phyloP scores from a whole-genome alignment of 805 yeast species.

The Priceomyces medius region DNA sequence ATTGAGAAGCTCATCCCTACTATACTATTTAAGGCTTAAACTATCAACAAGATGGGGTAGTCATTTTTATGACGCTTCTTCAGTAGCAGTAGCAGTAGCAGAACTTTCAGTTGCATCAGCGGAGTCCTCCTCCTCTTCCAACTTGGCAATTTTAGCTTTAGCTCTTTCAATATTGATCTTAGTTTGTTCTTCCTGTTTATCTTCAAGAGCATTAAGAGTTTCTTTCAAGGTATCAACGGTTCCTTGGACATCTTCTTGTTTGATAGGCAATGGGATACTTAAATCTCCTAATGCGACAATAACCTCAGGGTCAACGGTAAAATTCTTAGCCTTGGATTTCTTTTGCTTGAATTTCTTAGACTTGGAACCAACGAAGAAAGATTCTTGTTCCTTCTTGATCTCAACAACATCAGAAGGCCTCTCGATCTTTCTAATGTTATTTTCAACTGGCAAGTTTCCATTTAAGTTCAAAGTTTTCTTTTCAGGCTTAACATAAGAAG shows the following conservation, averaged over 20 bases:
- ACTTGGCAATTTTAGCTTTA: constrained; percentile 69
- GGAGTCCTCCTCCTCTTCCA: constrained; percentile 50
- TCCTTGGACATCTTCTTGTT: constrained; percentile 64
- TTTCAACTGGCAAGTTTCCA: constrained; percentile 23
- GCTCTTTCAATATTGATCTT: constrained; percentile 72
- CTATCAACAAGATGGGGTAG: no score
- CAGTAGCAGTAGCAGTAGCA: constrained; percentile 9
- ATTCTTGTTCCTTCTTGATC: constrained; percentile 61
- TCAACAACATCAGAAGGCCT: constrained; percentile 64
- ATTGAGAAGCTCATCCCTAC: no score
- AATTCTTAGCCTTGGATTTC: constrained; percentile 52
- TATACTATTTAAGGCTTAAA: no score
- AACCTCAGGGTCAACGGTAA: constrained; percentile 77
- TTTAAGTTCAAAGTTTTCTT: constrained; percentile 17
- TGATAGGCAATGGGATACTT: constrained; percentile 74
- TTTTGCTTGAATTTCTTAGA: constrained; percentile 48
- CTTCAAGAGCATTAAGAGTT: constrained; percentile 66
- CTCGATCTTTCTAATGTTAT: constrained; percentile 49
- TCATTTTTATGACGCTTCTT: constrained; percentile 7
- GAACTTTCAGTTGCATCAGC: constrained; percentile 2
- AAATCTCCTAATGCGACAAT: constrained; percentile 75
- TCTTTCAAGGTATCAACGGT: constrained; percentile 67
- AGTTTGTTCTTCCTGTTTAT: constrained; percentile 79
- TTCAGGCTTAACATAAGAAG: constrained; percentile 64
- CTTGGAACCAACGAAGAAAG: constrained; percentile 51